Evolutionary conservation across 1,284 basidiomycete species (phyloP), one percentile per base, ranked within the genome.

Genomic region (Rhodotorula sp.): DNA sequence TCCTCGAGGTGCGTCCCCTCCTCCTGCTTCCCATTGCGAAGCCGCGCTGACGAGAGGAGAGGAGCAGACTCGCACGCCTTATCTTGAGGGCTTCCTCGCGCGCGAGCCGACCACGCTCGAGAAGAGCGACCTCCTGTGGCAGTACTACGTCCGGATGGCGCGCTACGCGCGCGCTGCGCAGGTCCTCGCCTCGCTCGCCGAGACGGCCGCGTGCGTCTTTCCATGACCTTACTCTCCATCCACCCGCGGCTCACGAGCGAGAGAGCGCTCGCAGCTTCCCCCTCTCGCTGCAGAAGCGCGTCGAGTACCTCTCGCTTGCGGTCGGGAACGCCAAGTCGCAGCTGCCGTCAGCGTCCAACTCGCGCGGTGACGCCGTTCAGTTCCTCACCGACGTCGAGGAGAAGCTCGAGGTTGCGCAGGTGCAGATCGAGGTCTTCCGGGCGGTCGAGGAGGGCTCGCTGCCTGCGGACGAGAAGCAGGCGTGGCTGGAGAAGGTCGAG

Each of bases 261-360:
- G 39, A 29, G 19, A 25, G 27, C 44, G 13, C 44, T 27, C 36
- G 6, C 64, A 73, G 73, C 3, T 69, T 80, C 60, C 72, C 72
- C 0, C 68, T 80, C 62, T 81, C 87, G 9, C 84, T 97, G 56
- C 86, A 89, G 69, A 84, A 86, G 62, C 87, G 94, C 50, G 83
- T 95, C 69, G 92, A 96, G 81, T 96, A 92, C 82, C 86, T 97
- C 53, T 95, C 94, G 2, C 87, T 98, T 64, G 94, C 96, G 0
- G 90, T 97, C 50, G 92, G 91, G 67, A 97, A 97, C 79, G 96
- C 94, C 60, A 98, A 98, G 83, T 94, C 94, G 27, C 91, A 94
- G 79, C 56, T 76, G 48, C 90, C 92, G 27, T 86, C 91, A 39
- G 74, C 60, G 2, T 76, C 50, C 7, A 15, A 27, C 3, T 32